Base-by-base conservation (phyloP, 75 land plant genomes). In the Picea glauca region DNA sequence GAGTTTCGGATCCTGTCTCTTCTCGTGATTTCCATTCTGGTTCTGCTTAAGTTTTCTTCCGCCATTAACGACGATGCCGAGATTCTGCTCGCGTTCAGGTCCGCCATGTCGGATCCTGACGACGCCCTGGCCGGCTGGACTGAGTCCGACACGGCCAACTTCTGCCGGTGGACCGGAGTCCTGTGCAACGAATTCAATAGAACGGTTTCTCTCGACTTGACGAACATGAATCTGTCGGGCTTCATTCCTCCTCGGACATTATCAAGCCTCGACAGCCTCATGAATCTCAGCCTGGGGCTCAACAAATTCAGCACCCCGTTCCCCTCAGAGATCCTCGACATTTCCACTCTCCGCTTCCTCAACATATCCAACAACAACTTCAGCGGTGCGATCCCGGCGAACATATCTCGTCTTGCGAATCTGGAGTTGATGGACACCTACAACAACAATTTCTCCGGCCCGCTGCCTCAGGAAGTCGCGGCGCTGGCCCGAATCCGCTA, bases 351-450 rank as follows among this genome's bases (percentile, higher is more conserved):
- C 31, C 76, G 59, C 20, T 74, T 66, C 62, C 33, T 87, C 72
- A 87, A 87, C 43, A 77, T 87, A 13, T 85, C 89, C 77, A 85
- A 82, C 82, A 87, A 87, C 75, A 83, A 76, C 59, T 85, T 85
- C 80, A 80, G 76, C 9, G 72, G 66, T 1, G 73, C 77, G 32
- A 18, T 23, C 15, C 18, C 58, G 26, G 74, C 32, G 35, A 72
- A 31, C 30, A 18, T 33, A 5, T 12, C 81, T 5, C 23, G 31
- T 40, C 65, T 73, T 7, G 38, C 1, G 9, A 18, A 21, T 4
- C 78, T 83, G 76, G 74, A 83, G 72, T 31, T 54, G 9, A 82
- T 83, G 26, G 84, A 83, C 58, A 63, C 83, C 7, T 83, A 83
- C 60, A 81, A 81, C 74, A 81, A 81, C 72, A 77, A 80, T 31